These are phyloP conservation scores for Alternaria sp. DNA, from an alignment of 2,329 filamentous ascomycete genomes.

Conservation along the genomic window DNA sequence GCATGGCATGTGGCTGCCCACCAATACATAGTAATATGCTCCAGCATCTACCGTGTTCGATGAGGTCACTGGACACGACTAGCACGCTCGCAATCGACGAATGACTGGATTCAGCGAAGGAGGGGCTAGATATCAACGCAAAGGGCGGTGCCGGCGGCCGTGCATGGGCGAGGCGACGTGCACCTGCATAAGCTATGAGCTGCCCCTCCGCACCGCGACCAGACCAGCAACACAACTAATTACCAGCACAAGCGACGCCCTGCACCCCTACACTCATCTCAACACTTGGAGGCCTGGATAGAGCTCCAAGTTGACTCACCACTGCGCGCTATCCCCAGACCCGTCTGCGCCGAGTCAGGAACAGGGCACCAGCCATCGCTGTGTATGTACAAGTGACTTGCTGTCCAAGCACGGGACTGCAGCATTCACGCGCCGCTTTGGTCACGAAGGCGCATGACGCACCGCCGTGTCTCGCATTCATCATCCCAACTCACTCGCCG, in stretches of 20 bases:
- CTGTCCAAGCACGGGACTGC: conserved; percentile 30
- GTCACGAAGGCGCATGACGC: conserved; percentile 40
- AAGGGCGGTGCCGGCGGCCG: conserved; percentile 15
- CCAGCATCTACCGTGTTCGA: conserved; percentile 3
- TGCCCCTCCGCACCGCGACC: conserved; percentile 23
- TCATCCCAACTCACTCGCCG: conserved; percentile 30
- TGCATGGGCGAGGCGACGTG: conserved; percentile 4
- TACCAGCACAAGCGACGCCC: conserved; percentile 20
- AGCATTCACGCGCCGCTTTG: conserved; percentile 31
- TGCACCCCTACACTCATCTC: conserved; percentile 26
- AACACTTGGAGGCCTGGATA: conserved; percentile 27
- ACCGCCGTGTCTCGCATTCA: conserved; percentile 33
- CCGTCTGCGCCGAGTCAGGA: conserved; percentile 26
- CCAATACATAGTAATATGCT: conserved; percentile 4
- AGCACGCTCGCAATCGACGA: conserved; percentile 1
- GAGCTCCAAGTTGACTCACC: conserved; percentile 8
- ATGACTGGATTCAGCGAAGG: conserved; percentile 5
- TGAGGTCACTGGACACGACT: conserved; percentile 10
- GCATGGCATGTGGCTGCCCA: conserved; percentile 11
- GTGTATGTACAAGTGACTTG: conserved; percentile 12
- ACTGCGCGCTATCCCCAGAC: background rate
- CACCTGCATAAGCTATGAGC: conserved; percentile 31
- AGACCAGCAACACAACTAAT: conserved; percentile 16
- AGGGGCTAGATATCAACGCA: conserved; percentile 18
- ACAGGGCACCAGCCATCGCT: conserved; percentile 21